Conservation (phyloP, 2,329 filamentous ascomycete species). For the Juglanconis sp. region DNA sequence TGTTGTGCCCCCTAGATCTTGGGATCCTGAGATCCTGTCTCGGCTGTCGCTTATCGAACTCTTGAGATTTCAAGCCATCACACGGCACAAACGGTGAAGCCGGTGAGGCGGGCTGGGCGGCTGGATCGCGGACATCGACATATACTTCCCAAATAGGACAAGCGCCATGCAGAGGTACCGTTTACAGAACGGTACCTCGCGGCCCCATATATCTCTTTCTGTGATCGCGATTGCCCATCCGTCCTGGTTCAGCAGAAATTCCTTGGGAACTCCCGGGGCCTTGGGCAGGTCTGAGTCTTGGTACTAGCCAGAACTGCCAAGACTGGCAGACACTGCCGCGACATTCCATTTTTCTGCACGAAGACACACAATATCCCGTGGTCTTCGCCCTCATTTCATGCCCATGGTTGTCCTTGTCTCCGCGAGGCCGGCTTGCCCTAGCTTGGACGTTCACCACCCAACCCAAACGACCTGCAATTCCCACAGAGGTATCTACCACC, state of each 20-base stretch:
- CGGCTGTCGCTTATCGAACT: background rate
- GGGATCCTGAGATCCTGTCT: background rate
- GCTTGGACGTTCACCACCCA: slow-evolving; percentile 10
- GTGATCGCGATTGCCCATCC: slow-evolving; percentile 16
- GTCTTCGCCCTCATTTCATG: background rate
- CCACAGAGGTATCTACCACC: slow-evolving; percentile 5
- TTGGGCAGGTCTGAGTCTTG: background rate
- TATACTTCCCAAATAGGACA: slow-evolving; percentile 12
- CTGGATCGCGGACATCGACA: background rate
- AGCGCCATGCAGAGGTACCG: slow-evolving; percentile 13
- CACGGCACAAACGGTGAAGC: background rate
- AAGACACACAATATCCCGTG: background rate
- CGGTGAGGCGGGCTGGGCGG: background rate
- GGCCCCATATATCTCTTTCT: slow-evolving; percentile 6
- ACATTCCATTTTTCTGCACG: slow-evolving; percentile 1
- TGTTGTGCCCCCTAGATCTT: background rate
- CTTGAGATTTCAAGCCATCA: no score
- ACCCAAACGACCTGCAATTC: background rate
- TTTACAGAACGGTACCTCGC: slow-evolving; percentile 11
- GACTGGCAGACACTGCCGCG: slow-evolving; percentile 4
- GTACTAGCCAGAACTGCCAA: slow-evolving; percentile 8
- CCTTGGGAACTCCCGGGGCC: slow-evolving; percentile 3
- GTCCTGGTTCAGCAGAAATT: slow-evolving; percentile 3
- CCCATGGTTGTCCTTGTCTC: slow-evolving; percentile 15
- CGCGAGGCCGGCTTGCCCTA: slow-evolving; percentile 14